phyloP scores from a whole-genome alignment of 345 rosid genomes.

The Eucalyptus pumila region DNA sequence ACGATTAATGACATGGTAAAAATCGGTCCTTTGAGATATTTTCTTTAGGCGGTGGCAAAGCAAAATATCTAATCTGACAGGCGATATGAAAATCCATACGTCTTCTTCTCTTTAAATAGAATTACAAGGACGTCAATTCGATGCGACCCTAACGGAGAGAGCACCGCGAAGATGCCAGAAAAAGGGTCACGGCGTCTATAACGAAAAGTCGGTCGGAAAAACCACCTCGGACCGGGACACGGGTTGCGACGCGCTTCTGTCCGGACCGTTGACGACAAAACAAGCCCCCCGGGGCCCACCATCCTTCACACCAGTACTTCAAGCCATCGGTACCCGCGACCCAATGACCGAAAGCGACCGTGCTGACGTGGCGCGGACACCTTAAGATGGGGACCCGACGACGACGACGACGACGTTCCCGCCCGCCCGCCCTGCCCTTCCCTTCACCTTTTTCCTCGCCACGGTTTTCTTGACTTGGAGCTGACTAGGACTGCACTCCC shows the following conservation, averaged over 20 bases:
- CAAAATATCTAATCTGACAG: background rate
- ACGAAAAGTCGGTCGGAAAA: background rate
- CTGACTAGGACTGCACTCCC: background rate
- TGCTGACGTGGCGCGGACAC: background rate
- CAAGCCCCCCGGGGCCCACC: background rate
- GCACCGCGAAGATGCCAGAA: background rate
- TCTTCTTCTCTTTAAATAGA: background rate
- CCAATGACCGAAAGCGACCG: background rate
- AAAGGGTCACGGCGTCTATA: background rate
- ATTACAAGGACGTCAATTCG: background rate
- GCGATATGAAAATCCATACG: background rate
- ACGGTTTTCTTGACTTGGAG: background rate
- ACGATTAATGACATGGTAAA: background rate
- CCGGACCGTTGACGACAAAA: background rate
- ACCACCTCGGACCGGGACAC: background rate
- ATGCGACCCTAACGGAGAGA: background rate
- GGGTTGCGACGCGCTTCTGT: background rate
- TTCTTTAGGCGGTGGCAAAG: fast-evolving
- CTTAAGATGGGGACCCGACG: background rate
- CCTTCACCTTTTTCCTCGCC: background rate
- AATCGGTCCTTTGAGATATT: background rate
- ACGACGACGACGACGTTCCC: background rate
- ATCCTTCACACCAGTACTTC: background rate
- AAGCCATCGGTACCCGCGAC: background rate
- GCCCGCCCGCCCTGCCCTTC: background rate